Conservation (phyloP, 1,139 yeast genomes). For the Hansenula lynferdii region DNA sequence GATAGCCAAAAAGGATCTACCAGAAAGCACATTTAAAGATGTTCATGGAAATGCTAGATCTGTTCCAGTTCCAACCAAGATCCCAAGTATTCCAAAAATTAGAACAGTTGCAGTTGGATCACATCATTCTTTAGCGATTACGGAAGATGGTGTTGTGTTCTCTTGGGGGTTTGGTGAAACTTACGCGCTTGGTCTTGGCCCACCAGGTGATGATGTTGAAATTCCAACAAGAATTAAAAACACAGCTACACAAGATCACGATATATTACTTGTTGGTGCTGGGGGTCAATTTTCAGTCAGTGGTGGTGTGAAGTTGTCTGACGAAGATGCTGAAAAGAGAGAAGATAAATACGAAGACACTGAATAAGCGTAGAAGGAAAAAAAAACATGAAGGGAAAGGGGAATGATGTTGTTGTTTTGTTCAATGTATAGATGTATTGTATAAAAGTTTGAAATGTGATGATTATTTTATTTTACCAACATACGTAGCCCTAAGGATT, state of each 20-base stretch:
- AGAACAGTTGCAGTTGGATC: conserved; percentile 77
- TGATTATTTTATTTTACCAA: not conserved
- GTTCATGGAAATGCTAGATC: conserved; percentile 78
- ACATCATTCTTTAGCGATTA: conserved; percentile 86
- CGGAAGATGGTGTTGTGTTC: conserved; percentile 78
- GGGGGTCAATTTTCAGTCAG: conserved; percentile 95
- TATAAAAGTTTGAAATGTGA: not conserved
- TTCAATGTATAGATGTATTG: not conserved
- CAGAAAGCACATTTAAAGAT: conserved; percentile 69
- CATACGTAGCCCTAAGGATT: no score
- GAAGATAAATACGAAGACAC: conserved; percentile 39
- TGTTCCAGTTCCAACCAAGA: conserved; percentile 78
- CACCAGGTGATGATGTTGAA: conserved; percentile 84
- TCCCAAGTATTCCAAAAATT: conserved; percentile 54
- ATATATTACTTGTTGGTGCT: conserved; percentile 69
- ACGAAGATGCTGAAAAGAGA: conserved; percentile 62
- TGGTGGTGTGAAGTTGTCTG: conserved; percentile 67
- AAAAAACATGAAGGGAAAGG: no score
- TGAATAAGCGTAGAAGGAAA: no score
- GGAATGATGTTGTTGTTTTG: not conserved
- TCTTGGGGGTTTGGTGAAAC: conserved; percentile 99
- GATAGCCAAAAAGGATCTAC: conserved; percentile 56
- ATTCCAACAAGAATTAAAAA: conserved; percentile 82
- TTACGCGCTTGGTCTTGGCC: conserved; percentile 93
- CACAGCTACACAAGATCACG: conserved; percentile 83